Evolutionary conservation across 2,329 filamentous ascomycete genomes (phyloP), one percentile per base, ranked within the genome.

Genomic region (Arthroderma sp.): DNA sequence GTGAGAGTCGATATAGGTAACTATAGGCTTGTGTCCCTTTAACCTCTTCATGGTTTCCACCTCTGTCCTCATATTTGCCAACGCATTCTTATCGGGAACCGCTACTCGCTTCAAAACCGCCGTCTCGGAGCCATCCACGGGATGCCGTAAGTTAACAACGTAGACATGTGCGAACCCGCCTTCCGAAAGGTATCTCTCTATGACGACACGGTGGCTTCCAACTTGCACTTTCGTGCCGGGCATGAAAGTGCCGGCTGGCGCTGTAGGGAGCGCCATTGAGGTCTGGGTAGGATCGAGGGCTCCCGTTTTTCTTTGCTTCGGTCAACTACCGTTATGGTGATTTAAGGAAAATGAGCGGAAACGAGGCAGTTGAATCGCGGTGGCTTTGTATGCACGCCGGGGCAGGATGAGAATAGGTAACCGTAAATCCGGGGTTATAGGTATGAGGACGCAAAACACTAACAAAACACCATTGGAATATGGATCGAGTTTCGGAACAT

Each of bases 21-120:
- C 91, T 59, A 98, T 96, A 56, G 91, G 83, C 50, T 81, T 80
- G 73, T 96, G 91, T 46, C 91, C 91, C 72, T 94, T 94, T 56
- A 98, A 75, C 66, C 91, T 88, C 79, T 98, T 98, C 91, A 98
- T 98, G 9, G 91, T 98, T 70, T 98, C 91, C 55, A 98, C 91
- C 72, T 98, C 91, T 53, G 81, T 96, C 64, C 91, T 81, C 91
- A 98, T 96, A 64, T 85, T 88, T 50, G 85, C 84, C 67, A 98
- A 72, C 47, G 89, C 79, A 52, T 94, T 85, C 73, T 94, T 95
- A 67, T 98, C 91, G 30, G 91, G 87, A 43, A 96, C 91, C 32
- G 91, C 91, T 47, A 98, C 91, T 59, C 91, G 76, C 73, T 98
- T 95, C 58, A 95, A 71, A 40, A 95, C 88, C 8, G 85, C 87